These are phyloP conservation scores for Pyropia haitanensis DNA, from an alignment of 23 red algal genomes.

Conservation along the genomic window DNA sequence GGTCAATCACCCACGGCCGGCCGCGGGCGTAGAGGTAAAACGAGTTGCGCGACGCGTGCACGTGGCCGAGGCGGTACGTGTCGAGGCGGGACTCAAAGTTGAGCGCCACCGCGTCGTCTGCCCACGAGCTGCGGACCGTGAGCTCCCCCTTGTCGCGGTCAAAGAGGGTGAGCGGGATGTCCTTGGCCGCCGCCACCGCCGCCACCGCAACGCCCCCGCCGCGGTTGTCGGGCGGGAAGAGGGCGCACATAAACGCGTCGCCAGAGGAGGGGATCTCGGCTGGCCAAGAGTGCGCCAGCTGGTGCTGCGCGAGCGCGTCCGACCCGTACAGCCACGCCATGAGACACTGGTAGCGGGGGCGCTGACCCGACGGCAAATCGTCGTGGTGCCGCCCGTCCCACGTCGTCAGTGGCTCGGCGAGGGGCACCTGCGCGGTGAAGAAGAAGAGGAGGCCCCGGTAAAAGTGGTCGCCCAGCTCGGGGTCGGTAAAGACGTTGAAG, in stretches of 20 bases:
- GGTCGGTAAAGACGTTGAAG: no score
- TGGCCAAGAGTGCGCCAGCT: neutral
- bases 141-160: neutral
- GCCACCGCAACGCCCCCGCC: no score
- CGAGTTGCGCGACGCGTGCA: conserved; percentile 2
- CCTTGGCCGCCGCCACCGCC: no score
- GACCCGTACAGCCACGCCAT: neutral
- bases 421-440: no score
- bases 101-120: neutral
- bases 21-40: neutral
- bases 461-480: no score
- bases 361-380: no score
- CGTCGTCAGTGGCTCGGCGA: no score
- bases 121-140: neutral
- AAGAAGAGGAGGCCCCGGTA: no score
- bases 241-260: neutral
- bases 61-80: neutral
- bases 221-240: neutral
- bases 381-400: no score
- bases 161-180: neutral
- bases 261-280: no score
- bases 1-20: neutral
- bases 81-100: neutral
- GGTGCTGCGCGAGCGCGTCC: neutral
- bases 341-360: neutral